Base-by-base conservation (phyloP, 2,329 filamentous ascomycete genomes). In the Pestalotiopsis sp. region DNA sequence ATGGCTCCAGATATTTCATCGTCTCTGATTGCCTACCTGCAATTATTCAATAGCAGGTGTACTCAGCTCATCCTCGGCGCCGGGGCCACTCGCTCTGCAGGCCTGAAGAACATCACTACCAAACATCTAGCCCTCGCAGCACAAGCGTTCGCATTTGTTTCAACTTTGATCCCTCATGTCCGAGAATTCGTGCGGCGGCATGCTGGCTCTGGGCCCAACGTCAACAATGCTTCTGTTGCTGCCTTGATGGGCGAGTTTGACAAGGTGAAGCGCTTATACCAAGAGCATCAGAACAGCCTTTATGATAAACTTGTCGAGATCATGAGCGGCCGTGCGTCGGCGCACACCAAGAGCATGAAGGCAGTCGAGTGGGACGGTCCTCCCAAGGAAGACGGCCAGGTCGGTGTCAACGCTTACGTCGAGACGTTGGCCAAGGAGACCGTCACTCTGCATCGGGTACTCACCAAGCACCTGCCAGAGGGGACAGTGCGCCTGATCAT, bases 61-160 rank as follows among this genome's bases (percentile, higher is more conserved):
- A 97, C 93, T n/a, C 96, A 99, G 78, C 88, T 99, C 68, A 98
- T 99, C 72, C 90, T 99, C 6, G 96, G 96, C 1, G 96, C 96
- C 1, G 96, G 96, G 4, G 96, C 96, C 4, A 98, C 93, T 4
- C 87, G 90, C 45, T 94, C 92, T 27, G 96, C 95, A 1, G 95
- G 95, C 0, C 84, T 99, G 23, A 97, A 94, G 79, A 98, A 98
- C 76, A 99, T 99, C 78, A 97, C 93, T 0, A 97, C 96, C 0
- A 96, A 96, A 75, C 95, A 99, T 80, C 87, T 99, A 1, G 95
- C 96, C 0, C 89, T 98, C 20, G 95, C 96, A 2, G 95, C 93
- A 0, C 95, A 98, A 79, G 93, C 95, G 0, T 82, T 98, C 23
- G 92, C 92, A 59, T 98, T 99, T 78, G 90, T 97, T 60, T 92